Percentiles rank a stretch among this genome's conserved stretches.
Conservation (phyloP, 257 asterid genomes). For the Nicotiana attenuata region DNA sequence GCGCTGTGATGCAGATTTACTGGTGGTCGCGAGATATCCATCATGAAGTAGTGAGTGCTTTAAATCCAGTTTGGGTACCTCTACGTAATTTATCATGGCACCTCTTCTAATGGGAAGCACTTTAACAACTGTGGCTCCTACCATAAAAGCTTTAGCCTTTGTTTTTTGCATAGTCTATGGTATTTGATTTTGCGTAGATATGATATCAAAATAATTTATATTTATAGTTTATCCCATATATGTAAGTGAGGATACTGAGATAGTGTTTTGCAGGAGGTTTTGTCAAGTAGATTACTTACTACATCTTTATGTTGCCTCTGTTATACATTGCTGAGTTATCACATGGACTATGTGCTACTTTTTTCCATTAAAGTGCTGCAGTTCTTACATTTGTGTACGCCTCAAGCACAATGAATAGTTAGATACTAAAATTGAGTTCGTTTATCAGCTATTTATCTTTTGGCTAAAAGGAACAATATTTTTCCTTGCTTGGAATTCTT, state of each 20-base stretch:
- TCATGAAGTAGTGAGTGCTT: neutral
- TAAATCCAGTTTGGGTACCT: neutral
- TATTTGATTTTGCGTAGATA: neutral
- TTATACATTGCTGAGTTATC: neutral
- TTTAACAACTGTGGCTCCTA: neutral
- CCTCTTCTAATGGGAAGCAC: neutral
- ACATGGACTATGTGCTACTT: neutral
- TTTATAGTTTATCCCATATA: neutral
- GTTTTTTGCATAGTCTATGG: neutral
- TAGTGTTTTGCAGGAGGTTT: neutral
- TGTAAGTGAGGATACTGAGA: neutral
- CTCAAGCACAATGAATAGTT: neutral
- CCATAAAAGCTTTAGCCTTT: slow-evolving; percentile 32
- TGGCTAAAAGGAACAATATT: neutral
- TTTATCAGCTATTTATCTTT: neutral
- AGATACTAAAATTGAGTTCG: too few relatives aligned
- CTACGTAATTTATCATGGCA: neutral
- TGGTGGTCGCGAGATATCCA: neutral
- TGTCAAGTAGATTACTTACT: neutral
- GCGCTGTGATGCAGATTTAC: neutral
- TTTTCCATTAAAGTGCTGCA: neutral
- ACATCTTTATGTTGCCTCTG: neutral
- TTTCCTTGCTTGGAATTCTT: neutral
- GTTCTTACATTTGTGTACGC: neutral
- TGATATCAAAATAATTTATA: neutral